Percentiles rank a stretch among this genome's conserved stretches.
These are phyloP conservation scores for Verticillium klebahnii DNA, from an alignment of 2,329 filamentous ascomycete genomes.

Conservation along the genomic window DNA sequence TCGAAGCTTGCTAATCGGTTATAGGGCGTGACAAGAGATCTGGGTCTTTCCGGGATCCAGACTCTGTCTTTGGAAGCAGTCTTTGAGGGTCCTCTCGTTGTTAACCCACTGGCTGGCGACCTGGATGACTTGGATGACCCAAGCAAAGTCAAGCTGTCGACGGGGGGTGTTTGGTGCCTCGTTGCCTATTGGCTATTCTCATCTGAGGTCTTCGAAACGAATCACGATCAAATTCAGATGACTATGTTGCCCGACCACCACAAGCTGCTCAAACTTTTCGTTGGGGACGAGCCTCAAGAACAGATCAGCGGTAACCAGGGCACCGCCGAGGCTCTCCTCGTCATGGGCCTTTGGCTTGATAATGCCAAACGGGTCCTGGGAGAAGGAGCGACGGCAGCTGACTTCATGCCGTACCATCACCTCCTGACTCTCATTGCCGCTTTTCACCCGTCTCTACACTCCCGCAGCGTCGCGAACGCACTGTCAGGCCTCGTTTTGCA, in stretches of 20 bases:
- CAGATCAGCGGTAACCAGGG: conserved; percentile 47
- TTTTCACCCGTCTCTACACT: conserved; percentile 49
- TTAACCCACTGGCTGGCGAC: conserved; percentile 40
- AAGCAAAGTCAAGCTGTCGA: conserved; percentile 52
- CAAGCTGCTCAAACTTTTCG: conserved; percentile 46
- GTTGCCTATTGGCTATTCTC: conserved; percentile 61
- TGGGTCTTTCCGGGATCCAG: conserved; percentile 42
- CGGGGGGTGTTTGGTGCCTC: conserved; percentile 54
- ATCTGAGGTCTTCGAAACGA: conserved; percentile 54
- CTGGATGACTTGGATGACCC: conserved; percentile 41
- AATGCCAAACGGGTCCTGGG: conserved; percentile 39
- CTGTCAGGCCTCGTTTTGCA: conserved; percentile 53
- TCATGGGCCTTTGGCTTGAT: conserved; percentile 56
- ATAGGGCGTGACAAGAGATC: conserved; percentile 58
- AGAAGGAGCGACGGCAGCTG: conserved; percentile 22
- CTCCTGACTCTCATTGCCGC: conserved; percentile 51
- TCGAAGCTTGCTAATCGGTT: conserved; percentile 6
- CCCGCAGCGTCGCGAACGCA: conserved; percentile 49
- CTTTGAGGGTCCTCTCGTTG: conserved; percentile 32
- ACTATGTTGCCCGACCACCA: conserved; percentile 58
- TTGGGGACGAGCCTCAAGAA: conserved; percentile 43
- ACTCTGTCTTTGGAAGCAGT: conserved; percentile 40
- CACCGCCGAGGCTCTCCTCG: conserved; percentile 54
- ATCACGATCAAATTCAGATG: conserved; percentile 47
- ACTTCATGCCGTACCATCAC: conserved; percentile 59